Conservation (phyloP, 768 basidiomycete species). For the Tephrocybe rancida region DNA sequence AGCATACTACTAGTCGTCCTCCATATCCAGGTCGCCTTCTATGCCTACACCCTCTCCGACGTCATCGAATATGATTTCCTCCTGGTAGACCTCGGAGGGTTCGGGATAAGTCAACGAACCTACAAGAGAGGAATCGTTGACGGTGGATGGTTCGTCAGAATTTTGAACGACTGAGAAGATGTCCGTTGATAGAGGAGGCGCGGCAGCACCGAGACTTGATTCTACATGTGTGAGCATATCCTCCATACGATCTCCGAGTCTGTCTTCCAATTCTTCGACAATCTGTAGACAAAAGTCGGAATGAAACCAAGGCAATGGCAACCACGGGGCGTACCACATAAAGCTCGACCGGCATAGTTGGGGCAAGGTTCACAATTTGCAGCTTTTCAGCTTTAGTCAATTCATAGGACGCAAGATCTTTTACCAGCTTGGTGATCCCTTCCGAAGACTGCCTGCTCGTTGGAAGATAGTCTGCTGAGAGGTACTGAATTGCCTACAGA, state of each 20-base stretch:
- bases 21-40: constrained; percentile 74
- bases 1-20: no score
- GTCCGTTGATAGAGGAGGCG: constrained; percentile 4
- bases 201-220: constrained; percentile 31
- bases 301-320: neutral
- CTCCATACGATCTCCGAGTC: constrained; percentile 70
- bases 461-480: constrained; percentile 75
- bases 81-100: constrained; percentile 36
- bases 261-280: constrained; percentile 88
- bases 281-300: constrained; percentile 49
- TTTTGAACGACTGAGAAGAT: neutral
- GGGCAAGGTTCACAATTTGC: constrained; percentile 89
- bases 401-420: constrained; percentile 63
- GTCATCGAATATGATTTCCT: constrained; percentile 66
- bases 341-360: constrained; percentile 80
- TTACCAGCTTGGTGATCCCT: constrained; percentile 66
- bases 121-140: neutral
- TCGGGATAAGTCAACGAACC: constrained; percentile 7
- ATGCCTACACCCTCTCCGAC: constrained; percentile 65
- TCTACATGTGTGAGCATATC: constrained; percentile 65
- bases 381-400: constrained; percentile 93
- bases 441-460: constrained; percentile 64
- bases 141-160: neutral
- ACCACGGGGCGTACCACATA: constrained; percentile 73
- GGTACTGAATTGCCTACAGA: constrained; percentile 80